Evolutionary conservation across 2,329 filamentous ascomycete genomes (phyloP).

Genomic region (Sporothrix pallida): DNA sequence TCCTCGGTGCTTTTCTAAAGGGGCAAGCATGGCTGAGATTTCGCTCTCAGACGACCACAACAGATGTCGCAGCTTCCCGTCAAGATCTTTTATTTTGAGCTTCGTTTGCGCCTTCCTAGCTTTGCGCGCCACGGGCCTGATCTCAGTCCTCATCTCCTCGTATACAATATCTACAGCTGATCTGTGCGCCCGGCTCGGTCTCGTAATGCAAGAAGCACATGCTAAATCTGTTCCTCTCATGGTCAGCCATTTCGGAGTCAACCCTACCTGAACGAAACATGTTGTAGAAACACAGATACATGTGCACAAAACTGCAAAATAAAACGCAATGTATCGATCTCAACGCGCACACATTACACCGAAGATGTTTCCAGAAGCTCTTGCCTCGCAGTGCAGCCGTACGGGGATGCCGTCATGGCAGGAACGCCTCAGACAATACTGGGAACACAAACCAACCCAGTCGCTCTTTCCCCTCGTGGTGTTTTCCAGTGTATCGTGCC

Average conservation of each 20-base stretch:
- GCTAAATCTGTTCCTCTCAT: background rate
- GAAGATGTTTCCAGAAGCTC: constrained; percentile 23
- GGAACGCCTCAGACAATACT: constrained; percentile 27
- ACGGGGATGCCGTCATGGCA: constrained; percentile 30
- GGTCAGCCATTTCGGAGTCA: background rate
- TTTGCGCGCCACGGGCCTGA: constrained; percentile 4
- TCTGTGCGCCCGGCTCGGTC: constrained; percentile 15
- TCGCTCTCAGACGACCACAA: background rate
- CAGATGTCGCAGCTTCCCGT: constrained; percentile 16
- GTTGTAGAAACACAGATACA: background rate
- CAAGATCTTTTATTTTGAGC: background rate
- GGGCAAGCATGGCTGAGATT: background rate
- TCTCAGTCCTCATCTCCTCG: background rate
- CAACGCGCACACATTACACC: background rate
- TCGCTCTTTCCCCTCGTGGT: constrained; percentile 23
- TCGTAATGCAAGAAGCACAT: constrained; percentile 20
- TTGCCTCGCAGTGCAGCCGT: background rate
- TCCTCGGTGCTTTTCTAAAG: background rate
- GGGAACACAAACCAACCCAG: constrained; percentile 23
- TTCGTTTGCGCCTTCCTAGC: constrained; percentile 2
- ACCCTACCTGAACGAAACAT: background rate
- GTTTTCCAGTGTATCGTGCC: background rate
- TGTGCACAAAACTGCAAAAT: background rate
- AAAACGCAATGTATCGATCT: background rate
- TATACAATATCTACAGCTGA: constrained; percentile 16